A percentile compares a stretch with the other conserved stretches of the same genome.
phyloP scores from a whole-genome alignment of 2,329 filamentous ascomycete genomes.

The Huntiella bhutanensis region DNA sequence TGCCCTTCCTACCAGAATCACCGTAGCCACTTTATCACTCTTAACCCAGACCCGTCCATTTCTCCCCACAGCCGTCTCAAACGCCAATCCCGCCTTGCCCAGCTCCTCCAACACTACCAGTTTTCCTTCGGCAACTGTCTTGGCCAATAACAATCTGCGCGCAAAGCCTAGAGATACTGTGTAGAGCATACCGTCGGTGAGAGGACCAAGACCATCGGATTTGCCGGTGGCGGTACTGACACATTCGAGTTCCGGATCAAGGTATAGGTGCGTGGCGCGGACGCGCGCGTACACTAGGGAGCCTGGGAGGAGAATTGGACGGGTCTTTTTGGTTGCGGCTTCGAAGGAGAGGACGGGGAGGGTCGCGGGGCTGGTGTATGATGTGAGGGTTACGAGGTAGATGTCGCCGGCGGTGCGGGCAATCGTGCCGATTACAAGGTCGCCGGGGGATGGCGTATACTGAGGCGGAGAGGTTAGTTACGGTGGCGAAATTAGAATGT shows the following conservation, averaged over 20 bases:
- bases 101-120: slow-evolving; percentile 64
- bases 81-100: slow-evolving; percentile 55
- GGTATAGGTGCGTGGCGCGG: slow-evolving; percentile 55
- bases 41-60: slow-evolving; percentile 91
- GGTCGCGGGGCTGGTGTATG: slow-evolving; percentile 42
- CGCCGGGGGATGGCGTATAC: slow-evolving; percentile 64
- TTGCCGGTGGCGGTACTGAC: slow-evolving; percentile 75
- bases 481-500: slow-evolving; percentile 3
- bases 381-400: slow-evolving; percentile 62
- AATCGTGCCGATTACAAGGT: slow-evolving; percentile 77
- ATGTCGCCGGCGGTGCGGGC: slow-evolving; percentile 56
- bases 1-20: slow-evolving; percentile 61
- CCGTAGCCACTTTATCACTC: slow-evolving; percentile 51
- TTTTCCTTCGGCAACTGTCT: slow-evolving; percentile 40
- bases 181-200: slow-evolving; percentile 76
- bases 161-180: slow-evolving; percentile 63
- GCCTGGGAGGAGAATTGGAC: slow-evolving; percentile 55
- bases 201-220: slow-evolving; percentile 65
- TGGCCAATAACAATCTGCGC: slow-evolving; percentile 53
- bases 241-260: slow-evolving; percentile 81
- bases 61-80: slow-evolving; percentile 82
- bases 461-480: slow-evolving; percentile 18
- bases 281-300: slow-evolving; percentile 82
- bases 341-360: slow-evolving; percentile 88
- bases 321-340: slow-evolving; percentile 75